A percentile compares a stretch with the other conserved stretches of the same genome.
phyloP scores from a whole-genome alignment of 2,329 filamentous ascomycete genomes.

The Colletotrichum siamense region DNA sequence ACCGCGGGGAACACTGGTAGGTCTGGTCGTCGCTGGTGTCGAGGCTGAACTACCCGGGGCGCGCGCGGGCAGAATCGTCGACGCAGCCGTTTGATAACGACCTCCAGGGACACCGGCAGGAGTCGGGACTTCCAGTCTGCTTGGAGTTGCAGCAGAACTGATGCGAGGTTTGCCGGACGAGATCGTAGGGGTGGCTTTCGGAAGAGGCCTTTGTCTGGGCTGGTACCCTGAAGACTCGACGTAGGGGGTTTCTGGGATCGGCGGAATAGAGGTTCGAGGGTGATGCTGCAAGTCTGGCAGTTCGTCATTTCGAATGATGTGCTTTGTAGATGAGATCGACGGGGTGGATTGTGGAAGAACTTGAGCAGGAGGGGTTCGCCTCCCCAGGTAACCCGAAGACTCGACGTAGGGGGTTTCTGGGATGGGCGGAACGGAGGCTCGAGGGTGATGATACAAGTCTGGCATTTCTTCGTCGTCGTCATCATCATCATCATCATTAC shows the following conservation, averaged over 20 bases:
- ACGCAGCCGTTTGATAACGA: not conserved
- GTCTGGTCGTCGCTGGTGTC: not conserved
- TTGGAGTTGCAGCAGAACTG: not conserved
- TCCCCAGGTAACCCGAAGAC: not conserved
- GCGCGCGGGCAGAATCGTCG: not conserved
- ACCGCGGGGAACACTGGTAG: not conserved
- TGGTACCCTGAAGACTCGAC: not conserved
- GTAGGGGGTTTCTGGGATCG: not conserved
- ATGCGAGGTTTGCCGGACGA: not conserved
- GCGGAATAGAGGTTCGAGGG: not conserved
- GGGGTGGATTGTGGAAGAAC: not conserved
- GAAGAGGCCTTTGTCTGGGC: not conserved
- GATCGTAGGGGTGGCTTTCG: not conserved
- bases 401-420: not conserved
- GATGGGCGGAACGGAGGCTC: not conserved
- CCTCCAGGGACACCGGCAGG: not conserved
- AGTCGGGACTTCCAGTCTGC: not conserved
- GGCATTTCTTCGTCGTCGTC: not conserved
- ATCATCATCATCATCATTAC: not conserved
- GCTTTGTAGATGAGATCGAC: not conserved
- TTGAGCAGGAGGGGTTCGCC: not conserved
- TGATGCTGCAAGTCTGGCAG: not conserved
- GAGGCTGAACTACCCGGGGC: not conserved
- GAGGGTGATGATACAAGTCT: not conserved
- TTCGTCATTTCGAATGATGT: not conserved